Evolutionary conservation across 768 basidiomycete genomes (phyloP), one percentile per base, ranked within the genome.

Genomic region (Crassisporium funariophilum): DNA sequence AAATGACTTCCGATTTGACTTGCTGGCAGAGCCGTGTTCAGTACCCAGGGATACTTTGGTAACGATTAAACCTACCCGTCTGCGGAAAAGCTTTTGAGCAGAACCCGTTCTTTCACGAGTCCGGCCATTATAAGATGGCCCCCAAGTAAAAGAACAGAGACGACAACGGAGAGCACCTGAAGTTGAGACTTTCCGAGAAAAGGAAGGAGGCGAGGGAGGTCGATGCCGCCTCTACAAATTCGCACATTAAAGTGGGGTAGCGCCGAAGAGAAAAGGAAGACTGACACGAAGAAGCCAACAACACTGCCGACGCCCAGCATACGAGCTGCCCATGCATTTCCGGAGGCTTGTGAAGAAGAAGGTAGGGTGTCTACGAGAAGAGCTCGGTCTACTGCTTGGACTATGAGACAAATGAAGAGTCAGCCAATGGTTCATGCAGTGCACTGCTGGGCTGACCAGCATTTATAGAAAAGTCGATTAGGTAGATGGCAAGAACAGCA

Each of bases 281-380:
- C 89, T 55, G 55, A 94, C 93, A 91, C 75, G 59, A 89, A 95
- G 65, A 94, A 95, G 0, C 93, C 94, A 2, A 83, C 71, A 0
- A 95, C 85, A 45, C 88, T 84, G 9, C 95, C 95, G 20, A 94
- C 58, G 1, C 90, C 91, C 35, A 88, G 70, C 91, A 97, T 95
- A n/a, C 88, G 73, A 0, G 90, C 91, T 0, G 92, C 95, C 95
- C 95, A 98, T 0, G 95, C 95, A 60, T 95, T 97, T 1, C 89
- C 94, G 7, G 78, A 72, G 5, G 93, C 83, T 63, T 98, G 95
- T 19, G 81, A 73, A 1, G 77, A 62, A 0, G 87, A 70, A 0
- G 92, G 86, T 4, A 95, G 65, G 0, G 79, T 88, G 61, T 98
- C 95, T 0, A 98, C 91, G 6, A 98, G 72, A 8, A 97, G 77